phyloP scores from a whole-genome alignment of 805 yeast species.

The Clavispora phyllophila region DNA sequence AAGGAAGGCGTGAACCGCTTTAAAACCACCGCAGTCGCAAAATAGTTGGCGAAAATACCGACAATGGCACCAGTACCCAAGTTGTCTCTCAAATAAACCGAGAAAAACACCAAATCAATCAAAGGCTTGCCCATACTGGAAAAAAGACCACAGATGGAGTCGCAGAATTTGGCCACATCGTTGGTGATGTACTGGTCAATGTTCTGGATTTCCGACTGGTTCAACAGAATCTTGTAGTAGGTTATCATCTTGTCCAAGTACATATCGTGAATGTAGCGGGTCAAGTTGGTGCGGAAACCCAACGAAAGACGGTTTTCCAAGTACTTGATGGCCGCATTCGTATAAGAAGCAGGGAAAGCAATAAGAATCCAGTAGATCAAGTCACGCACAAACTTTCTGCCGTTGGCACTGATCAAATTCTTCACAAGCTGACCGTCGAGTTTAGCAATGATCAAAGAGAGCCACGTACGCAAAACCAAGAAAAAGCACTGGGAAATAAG shows the following conservation, averaged over 20 bases:
- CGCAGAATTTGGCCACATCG: constrained; percentile 77
- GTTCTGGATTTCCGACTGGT: constrained; percentile 50
- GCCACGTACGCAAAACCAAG: constrained; percentile 77
- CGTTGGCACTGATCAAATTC: constrained; percentile 78
- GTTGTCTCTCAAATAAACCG: constrained; percentile 76
- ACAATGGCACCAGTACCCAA: constrained; percentile 82
- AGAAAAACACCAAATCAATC: constrained; percentile 78
- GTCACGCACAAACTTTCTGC: constrained; percentile 69
- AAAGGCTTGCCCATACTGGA: constrained; percentile 90
- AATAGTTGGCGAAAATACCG: constrained; percentile 79
- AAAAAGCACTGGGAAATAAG: constrained; percentile 69
- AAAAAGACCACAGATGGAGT: constrained; percentile 74
- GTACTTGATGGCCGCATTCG: constrained; percentile 84
- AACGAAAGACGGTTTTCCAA: constrained; percentile 71
- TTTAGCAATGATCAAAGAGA: constrained; percentile 78
- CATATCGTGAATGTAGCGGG: constrained; percentile 84
- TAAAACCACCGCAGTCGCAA: constrained; percentile 69
- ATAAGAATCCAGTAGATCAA: constrained; percentile 81
- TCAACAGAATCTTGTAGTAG: constrained; percentile 74
- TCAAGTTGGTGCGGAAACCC: constrained; percentile 78
- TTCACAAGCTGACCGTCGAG: constrained; percentile 90
- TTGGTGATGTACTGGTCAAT: constrained; percentile 85
- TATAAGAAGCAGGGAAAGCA: constrained; percentile 90
- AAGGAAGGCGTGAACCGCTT: constrained; percentile 78
- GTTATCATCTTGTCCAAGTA: constrained; percentile 77